These are phyloP conservation scores for Colletotrichum cordylinicola DNA, from an alignment of 2,329 filamentous ascomycete species.

Conservation along the genomic window DNA sequence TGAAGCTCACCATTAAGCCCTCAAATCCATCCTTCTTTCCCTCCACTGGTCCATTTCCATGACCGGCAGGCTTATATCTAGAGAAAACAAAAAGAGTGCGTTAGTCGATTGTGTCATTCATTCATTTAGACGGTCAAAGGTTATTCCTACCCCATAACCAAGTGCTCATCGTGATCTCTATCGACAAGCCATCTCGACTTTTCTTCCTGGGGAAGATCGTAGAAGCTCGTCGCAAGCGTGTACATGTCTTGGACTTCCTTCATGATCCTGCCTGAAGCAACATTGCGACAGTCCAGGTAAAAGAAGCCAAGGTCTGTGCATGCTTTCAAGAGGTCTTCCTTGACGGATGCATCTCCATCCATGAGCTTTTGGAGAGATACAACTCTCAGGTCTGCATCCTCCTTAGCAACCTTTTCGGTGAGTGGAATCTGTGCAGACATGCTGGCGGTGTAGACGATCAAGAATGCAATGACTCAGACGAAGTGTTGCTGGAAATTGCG, in stretches of 20 bases:
- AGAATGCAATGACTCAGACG: not conserved
- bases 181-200: not conserved
- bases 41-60: slow-evolving; percentile 1
- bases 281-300: not conserved
- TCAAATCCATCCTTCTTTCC: slow-evolving; percentile 4
- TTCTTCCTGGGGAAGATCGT: not conserved
- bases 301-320: slow-evolving; percentile 5
- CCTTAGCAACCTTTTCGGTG: not conserved
- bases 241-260: not conserved
- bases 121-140: accelerated
- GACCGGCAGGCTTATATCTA: slow-evolving; percentile 3
- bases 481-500: not conserved
- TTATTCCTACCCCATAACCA: not conserved
- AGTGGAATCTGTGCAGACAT: not conserved
- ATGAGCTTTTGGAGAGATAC: not conserved
- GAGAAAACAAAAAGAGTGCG: not conserved
- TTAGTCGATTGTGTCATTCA: not conserved
- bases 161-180: slow-evolving; percentile 2
- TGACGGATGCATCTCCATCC: not conserved
- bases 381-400: not conserved
- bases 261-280: not conserved
- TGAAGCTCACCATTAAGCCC: not conserved
- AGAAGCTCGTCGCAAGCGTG: not conserved
- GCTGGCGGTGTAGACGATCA: not conserved
- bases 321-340: not conserved